phyloP scores from a whole-genome alignment of 768 basidiomycete genomes.

The Leucosporidium creatinivorum region DNA sequence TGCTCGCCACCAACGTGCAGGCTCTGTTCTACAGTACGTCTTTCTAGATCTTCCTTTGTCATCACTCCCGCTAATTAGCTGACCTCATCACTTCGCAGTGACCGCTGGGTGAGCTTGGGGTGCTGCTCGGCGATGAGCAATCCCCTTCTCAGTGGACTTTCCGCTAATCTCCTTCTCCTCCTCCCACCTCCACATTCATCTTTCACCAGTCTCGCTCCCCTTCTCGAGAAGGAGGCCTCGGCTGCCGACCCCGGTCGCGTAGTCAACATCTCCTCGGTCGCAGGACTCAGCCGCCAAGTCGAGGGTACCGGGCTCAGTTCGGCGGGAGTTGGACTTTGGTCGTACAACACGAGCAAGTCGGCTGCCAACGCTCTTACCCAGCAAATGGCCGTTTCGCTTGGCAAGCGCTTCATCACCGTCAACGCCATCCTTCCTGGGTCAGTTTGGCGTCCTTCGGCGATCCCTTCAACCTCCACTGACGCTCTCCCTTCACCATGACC shows the following conservation, averaged over 20 bases:
- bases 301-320: constrained; percentile 25
- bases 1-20: constrained; percentile 78
- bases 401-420: constrained; percentile 52
- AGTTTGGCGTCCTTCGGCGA: not conserved
- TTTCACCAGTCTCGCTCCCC: constrained; percentile 47
- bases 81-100: constrained; percentile 43
- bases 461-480: not conserved
- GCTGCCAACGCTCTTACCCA: constrained; percentile 51
- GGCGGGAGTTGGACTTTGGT: constrained; percentile 46
- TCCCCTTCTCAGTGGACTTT: not conserved
- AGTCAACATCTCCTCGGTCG: constrained; percentile 48
- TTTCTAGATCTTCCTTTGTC: not conserved
- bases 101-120: constrained; percentile 54
- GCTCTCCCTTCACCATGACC: constrained; percentile 5
- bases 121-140: constrained; percentile 42
- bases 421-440: constrained; percentile 31
- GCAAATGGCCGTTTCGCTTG: constrained; percentile 53
- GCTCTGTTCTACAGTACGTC: constrained; percentile 68
- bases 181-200: not conserved
- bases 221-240: constrained; percentile 44
- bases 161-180: too few species aligned
- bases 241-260: constrained; percentile 49
- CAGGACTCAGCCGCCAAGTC: constrained; percentile 31
- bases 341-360: constrained; percentile 59
- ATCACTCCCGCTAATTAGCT: constrained; percentile 38